Base-by-base conservation (phyloP, 257 asterid genomes). In the Craterostigma plantagineum region DNA sequence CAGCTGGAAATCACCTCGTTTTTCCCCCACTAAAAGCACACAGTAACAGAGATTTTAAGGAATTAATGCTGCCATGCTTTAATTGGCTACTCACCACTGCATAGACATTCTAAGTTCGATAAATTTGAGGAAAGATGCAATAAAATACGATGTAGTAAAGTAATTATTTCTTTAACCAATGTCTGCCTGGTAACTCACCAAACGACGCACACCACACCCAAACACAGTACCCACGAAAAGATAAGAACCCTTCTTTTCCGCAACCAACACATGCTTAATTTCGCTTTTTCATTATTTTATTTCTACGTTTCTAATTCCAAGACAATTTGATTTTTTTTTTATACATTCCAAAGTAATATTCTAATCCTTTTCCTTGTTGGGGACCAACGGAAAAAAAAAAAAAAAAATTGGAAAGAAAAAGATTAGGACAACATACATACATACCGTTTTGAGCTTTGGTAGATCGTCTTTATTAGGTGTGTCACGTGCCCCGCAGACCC, bases 401-500 rank as follows among this genome's bases (percentile, higher is more conserved):
- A n/a, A n/a, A n/a, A 16, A 15, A 10, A n/a, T n/a, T n/a, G n/a
- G 17, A 33, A 17, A 34, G 8, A 43, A 8, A 40, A 17, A 30
- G 34, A 8, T 27, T 14, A 43, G 50, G 5, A 1, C 30, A 18
- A 14, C 3, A 10, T n/a, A n/a, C n/a, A n/a, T n/a, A n/a, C n/a
- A n/a, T 68, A 87, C 98, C 79, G 75, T 82, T 65, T 70, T 87
- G 56, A 87, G 93, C 65, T 76, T 74, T 8, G 85, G 48, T 39
- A 79, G 66, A 64, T 79, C 68, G 38, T 82, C 85, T 66, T 63
- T 72, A 45, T 72, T 50, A 0, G 93, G 95, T 49, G 64, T 48
- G 62, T 76, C 81, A 74, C 79, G 91, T 79, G 93, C 44, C 8
- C 93, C 93, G 48, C 93, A 87, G 39, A 82, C 77, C 45, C 75